Conservation (phyloP, 305 asterid species). For the Caryopteris hybrid region DNA sequence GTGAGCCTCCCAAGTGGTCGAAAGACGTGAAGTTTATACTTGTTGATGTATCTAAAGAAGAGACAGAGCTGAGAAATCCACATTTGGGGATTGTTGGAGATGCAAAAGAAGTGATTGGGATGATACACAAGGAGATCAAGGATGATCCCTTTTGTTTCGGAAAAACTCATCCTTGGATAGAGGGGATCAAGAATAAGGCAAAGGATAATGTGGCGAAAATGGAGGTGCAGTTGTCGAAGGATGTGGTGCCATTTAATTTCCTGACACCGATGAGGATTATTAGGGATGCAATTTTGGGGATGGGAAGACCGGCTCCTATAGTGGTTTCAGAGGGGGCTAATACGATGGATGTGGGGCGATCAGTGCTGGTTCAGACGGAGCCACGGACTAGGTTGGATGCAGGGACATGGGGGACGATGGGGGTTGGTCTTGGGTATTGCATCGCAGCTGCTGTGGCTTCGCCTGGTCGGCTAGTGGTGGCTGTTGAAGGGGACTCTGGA, state of each 20-base stretch:
- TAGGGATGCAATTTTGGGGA: conserved; percentile 62
- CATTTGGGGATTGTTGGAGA: conserved; percentile 72
- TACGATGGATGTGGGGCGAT: conserved; percentile 87
- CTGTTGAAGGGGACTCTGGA: conserved; percentile 97
- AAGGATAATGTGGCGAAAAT: conserved; percentile 72
- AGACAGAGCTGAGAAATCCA: conserved; percentile 71
- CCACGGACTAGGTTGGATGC: conserved; percentile 94
- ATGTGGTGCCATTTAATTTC: conserved; percentile 81
- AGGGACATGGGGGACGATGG: conserved; percentile 99
- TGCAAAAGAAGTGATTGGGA: conserved; percentile 64
- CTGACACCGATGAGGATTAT: conserved; percentile 87
- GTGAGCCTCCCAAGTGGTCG: conserved; percentile 89
- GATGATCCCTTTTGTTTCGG: conserved; percentile 81
- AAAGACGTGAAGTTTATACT: conserved; percentile 72
- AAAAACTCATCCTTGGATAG: conserved; percentile 77
- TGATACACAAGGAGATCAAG: conserved; percentile 66
- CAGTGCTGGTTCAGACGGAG: conserved; percentile 76
- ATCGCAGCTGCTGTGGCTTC: conserved; percentile 91
- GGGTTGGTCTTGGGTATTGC: conserved; percentile 96
- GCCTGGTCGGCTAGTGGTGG: conserved; percentile 81
- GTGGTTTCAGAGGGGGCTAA: conserved; percentile 89
- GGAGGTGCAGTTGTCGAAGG: conserved; percentile 72
- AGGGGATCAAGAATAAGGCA: conserved; percentile 50
- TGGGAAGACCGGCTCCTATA: conserved; percentile 71
- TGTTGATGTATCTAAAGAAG: conserved; percentile 61